Base-by-base conservation (phyloP, 148 eudicot species). In the Talinum fruticosum region DNA sequence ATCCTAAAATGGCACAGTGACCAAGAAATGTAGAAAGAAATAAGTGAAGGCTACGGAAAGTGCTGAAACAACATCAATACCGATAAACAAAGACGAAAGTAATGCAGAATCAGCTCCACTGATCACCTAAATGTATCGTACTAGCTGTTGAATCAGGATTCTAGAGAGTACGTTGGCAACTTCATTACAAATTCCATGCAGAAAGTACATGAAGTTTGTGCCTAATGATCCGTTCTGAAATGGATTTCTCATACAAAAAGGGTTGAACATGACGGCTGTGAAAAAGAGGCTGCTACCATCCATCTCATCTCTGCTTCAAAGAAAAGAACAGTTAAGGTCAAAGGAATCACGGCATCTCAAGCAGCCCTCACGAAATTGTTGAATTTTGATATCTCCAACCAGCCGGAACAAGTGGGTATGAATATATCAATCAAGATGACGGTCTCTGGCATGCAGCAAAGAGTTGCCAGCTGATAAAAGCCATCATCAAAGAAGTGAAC, bases 391-490 rank as follows among this genome's bases (percentile, higher is more conserved):
- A 47, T 66, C 36, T 66, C 36, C 74, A 53, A 62, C 28, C 64
- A 36, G 45, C 38, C 78, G n/a, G 59, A 70, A 62, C 45, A 35
- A 49, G 68, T 29, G 32, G 76, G 44, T 41, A 74, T 45, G 16
- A 13, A 38, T 49, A 13, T 8, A 62, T 10, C 33, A 28, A 28
- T 89, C 84, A 93, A 70, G 76, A 76, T 2, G 91, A 88, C 49
- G 93, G 93, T 81, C 85, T 91, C 81, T 96, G 97, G 73, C 99
- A 93, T 45, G 97, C 97, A 64, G 94, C 79, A 79, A 93, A 91
- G 67, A 96, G 85, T 84, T 96, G 99, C 93, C 97, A 96, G 84
- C 99, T 93, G 71, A 90, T 85, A 62, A 96, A 90, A 79, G 99
- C 97, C 90, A 96, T 96, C 76, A 86, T 86, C 84, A 93, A 82